Conservation (phyloP, 306 rosid genomes). For the Cicer chorassanicum region DNA sequence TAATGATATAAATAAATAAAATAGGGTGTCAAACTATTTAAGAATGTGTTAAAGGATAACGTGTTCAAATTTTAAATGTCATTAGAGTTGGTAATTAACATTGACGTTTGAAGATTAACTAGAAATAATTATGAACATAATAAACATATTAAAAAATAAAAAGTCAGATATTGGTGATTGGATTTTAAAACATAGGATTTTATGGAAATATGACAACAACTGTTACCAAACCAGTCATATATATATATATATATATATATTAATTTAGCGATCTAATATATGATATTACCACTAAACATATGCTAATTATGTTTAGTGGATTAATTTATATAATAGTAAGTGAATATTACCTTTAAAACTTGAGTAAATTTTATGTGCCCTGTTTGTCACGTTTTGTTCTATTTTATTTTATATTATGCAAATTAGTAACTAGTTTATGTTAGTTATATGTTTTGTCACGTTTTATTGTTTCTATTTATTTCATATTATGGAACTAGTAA, state of each 20-base stretch:
- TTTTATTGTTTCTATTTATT: no score
- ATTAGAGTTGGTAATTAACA: not conserved
- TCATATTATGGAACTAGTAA: no score
- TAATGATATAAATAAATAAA: not conserved
- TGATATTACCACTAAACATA: no score
- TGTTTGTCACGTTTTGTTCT: not conserved
- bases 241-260: not conserved
- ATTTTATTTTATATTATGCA: no score
- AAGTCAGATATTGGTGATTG: slow-evolving; percentile 15
- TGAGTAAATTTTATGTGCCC: not conserved
- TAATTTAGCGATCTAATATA: not conserved
- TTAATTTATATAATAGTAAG: no score
- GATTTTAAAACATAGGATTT: slow-evolving; percentile 16
- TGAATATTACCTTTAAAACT: not conserved
- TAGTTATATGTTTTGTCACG: not conserved
- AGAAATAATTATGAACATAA: not conserved
- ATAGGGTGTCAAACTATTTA: slow-evolving; percentile 3
- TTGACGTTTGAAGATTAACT: slow-evolving; percentile 35
- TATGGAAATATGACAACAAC: slow-evolving; percentile 28
- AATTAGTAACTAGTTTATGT: no score
- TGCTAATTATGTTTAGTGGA: no score
- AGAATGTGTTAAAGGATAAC: slow-evolving; percentile 24
- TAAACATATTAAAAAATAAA: not conserved
- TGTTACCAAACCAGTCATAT: slow-evolving; percentile 33
- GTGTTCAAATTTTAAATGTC: slow-evolving; percentile 28